These are phyloP conservation scores for Yarrowia hollandica DNA, from an alignment of 805 yeast species.

Conservation along the genomic window DNA sequence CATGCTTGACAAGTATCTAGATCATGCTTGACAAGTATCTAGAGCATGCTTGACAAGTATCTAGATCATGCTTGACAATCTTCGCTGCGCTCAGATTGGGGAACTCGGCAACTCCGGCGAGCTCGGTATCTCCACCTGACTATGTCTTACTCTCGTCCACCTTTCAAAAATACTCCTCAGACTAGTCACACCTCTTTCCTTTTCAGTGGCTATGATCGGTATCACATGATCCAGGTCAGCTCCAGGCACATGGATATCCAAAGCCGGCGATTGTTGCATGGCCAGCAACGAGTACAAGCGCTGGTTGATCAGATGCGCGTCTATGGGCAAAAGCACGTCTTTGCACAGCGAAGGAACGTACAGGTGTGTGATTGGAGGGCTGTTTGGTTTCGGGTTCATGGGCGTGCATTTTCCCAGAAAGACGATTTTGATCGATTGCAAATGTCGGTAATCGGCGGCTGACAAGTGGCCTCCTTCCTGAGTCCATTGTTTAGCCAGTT, in stretches of 20 bases:
- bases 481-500: not conserved
- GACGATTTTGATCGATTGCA: constrained; percentile 2
- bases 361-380: not conserved
- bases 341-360: constrained; percentile 1
- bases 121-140: not conserved
- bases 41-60: too few relatives aligned
- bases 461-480: constrained; percentile 3
- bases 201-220: not conserved
- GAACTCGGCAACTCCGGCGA: constrained; percentile 5
- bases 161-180: not conserved
- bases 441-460: not conserved
- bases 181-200: not conserved
- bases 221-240: not conserved
- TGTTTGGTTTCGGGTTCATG: not conserved
- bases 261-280: not conserved
- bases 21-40: too few relatives aligned
- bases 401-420: constrained; percentile 6
- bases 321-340: not conserved
- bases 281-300: not conserved
- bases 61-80: too few relatives aligned
- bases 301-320: constrained; percentile 19
- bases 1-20: too few relatives aligned
- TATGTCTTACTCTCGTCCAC: not conserved
- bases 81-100: too few relatives aligned
- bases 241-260: constrained; percentile 14